Evolutionary conservation across 352 stramenopile genomes (phyloP).

Genomic region (Ophiocytium majus): DNA sequence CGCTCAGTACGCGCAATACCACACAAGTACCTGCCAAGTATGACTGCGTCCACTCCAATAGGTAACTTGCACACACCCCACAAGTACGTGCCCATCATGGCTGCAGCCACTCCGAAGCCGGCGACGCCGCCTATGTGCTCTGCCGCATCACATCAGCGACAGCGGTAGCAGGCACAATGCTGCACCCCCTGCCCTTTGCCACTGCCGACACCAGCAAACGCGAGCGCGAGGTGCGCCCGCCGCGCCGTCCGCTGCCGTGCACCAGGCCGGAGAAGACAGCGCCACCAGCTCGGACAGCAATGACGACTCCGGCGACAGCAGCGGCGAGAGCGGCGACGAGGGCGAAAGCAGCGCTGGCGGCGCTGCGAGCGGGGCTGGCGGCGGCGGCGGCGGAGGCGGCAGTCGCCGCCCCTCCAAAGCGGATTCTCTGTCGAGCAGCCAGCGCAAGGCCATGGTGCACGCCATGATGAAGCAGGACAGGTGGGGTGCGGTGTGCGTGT

Average conservation of each 20-base stretch:
- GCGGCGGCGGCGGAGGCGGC: background rate
- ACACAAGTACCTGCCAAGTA: too few relatives aligned
- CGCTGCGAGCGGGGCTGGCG: background rate
- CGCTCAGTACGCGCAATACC: too few relatives aligned
- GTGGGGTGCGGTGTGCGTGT: background rate
- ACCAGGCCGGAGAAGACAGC: background rate
- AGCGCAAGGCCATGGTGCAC: background rate
- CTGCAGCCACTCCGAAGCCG: background rate
- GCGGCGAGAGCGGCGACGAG: background rate
- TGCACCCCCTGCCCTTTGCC: background rate
- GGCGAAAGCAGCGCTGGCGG: background rate
- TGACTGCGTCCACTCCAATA: too few relatives aligned
- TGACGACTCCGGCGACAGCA: background rate
- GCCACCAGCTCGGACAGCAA: background rate
- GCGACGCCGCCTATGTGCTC: background rate
- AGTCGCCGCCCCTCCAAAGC: background rate
- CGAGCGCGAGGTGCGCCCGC: background rate
- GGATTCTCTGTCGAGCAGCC: background rate
- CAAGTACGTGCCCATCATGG: background rate
- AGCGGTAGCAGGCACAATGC: background rate
- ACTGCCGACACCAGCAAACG: background rate
- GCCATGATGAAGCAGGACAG: conserved; percentile 25
- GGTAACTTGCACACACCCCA: background rate
- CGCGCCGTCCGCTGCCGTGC: background rate
- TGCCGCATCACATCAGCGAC: background rate